Evolutionary conservation across 495 filamentous ascomycete species (phyloP), one percentile per base, ranked within the genome.

Genomic region (Stereocaulon alpinum): DNA sequence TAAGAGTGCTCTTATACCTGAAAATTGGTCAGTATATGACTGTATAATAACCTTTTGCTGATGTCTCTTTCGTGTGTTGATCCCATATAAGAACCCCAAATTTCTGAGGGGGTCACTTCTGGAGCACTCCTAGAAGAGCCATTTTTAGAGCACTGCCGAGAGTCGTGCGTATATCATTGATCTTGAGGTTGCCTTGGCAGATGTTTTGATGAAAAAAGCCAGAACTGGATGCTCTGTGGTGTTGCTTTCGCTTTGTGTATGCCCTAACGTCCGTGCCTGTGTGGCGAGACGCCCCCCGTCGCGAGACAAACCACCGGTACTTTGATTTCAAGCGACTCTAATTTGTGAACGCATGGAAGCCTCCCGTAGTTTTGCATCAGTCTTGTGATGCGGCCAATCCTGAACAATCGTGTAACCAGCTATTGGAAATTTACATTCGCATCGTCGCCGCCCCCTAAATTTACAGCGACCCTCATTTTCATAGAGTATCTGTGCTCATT

Each of bases 381-480:
- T 62, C 41, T 56, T 68, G 52, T 64, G 64, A 29, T 68, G 43
- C 63, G 55, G 56, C 66, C 49, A 34, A 34, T 10, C 32, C 68
- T 65, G 51, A 67, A 64, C 50, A 59, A 30, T 60, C 62, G 45
- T 60, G 52, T 60, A 30, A 32, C 60, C 45, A 10, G 52, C 60
- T 63, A 62, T 48, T 67, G 58, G 53, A 65, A 67, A 65, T 50
- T 63, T 68, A 67, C 57, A 50, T 62, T 68, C 51, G 48, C 65
- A 60, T 68, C 61, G 61, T 66, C 64, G 64, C 47, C 48, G n/a
- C n/a, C n/a, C n/a, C n/a, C n/a, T n/a, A n/a, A n/a, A n/a, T n/a
- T n/a, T n/a, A n/a, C n/a, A n/a, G n/a, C n/a, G n/a, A n/a, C n/a
- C n/a, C n/a, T n/a, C n/a, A n/a, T 63, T 68, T 67, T 22, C 62